phyloP scores from a whole-genome alignment of 2,329 filamentous ascomycete genomes.

The Dichotomopilus funicola region DNA sequence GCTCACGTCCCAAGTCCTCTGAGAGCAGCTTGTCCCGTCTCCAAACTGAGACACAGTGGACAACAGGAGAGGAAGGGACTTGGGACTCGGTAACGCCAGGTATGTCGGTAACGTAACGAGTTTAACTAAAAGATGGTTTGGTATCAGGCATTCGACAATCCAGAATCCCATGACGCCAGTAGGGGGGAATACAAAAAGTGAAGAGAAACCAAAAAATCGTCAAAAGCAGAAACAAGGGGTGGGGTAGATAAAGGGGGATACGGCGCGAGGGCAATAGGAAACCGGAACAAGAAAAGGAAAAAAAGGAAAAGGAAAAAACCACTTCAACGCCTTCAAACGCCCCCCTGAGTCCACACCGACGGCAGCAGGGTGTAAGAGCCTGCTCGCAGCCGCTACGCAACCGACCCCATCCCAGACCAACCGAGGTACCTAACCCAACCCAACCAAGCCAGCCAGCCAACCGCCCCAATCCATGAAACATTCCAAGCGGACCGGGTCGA shows the following conservation, averaged over 20 bases:
- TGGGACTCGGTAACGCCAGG: neutral
- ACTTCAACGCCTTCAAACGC: neutral
- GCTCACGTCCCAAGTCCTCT: too few relatives aligned
- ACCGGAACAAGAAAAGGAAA: neutral
- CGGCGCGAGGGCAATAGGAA: neutral
- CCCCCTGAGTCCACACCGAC: neutral
- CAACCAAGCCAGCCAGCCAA: neutral
- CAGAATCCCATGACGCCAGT: slow-evolving; percentile 8
- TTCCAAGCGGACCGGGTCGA: too few relatives aligned
- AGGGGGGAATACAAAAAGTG: neutral
- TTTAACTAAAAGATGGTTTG: neutral
- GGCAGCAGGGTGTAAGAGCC: too few relatives aligned
- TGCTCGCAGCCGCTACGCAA: too few relatives aligned
- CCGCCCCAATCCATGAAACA: too few relatives aligned
- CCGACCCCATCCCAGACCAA: neutral
- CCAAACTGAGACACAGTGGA: too few relatives aligned
- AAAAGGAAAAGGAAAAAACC: neutral
- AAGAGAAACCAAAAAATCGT: neutral
- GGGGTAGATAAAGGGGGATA: neutral
- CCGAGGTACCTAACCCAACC: neutral
- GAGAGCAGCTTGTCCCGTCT: too few relatives aligned
- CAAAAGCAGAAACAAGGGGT: neutral
- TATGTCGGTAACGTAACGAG: neutral
- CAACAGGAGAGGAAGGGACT: neutral
- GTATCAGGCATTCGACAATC: slow-evolving; percentile 10